Evolutionary conservation across 2,329 filamentous ascomycete species (phyloP).

Genomic region (Cladophialophora exuberans): DNA sequence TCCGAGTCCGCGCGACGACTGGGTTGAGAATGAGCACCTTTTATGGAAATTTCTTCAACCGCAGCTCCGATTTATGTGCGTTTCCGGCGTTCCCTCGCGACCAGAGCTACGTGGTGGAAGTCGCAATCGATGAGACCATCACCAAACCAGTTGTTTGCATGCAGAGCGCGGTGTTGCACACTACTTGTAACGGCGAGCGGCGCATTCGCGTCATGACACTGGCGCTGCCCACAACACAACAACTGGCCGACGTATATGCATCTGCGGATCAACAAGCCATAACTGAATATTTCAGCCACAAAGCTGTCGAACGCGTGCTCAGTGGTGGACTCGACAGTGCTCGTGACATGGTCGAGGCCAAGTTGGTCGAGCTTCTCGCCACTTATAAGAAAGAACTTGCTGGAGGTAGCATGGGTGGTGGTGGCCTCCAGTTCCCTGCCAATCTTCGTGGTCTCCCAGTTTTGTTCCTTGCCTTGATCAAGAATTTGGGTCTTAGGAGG

Average conservation of each 20-base stretch:
- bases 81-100: constrained; percentile 98
- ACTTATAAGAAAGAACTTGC: constrained; percentile 97
- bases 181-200: constrained; percentile 95
- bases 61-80: constrained; percentile 93
- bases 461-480: constrained; percentile 91
- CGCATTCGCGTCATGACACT: constrained; percentile 93
- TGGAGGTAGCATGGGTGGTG: constrained; percentile 89
- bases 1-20: constrained; percentile 92
- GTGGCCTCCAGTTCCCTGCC: constrained; percentile 89
- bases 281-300: constrained; percentile 93
- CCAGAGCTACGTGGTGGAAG: constrained; percentile 96
- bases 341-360: constrained; percentile 85
- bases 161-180: constrained; percentile 93
- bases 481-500: constrained; percentile 92
- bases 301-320: constrained; percentile 88
- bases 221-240: constrained; percentile 88
- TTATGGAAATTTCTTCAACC: constrained; percentile 99
- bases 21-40: constrained; percentile 96
- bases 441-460: constrained; percentile 88
- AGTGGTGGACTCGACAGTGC: constrained; percentile 87
- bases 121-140: constrained; percentile 93
- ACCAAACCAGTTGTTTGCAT: constrained; percentile 90
- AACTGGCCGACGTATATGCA: constrained; percentile 86
- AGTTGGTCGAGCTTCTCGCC: constrained; percentile 87
- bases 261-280: constrained; percentile 94